phyloP scores from a whole-genome alignment of 345 rosid genomes.

The Zanthoxylum bungeanum region DNA sequence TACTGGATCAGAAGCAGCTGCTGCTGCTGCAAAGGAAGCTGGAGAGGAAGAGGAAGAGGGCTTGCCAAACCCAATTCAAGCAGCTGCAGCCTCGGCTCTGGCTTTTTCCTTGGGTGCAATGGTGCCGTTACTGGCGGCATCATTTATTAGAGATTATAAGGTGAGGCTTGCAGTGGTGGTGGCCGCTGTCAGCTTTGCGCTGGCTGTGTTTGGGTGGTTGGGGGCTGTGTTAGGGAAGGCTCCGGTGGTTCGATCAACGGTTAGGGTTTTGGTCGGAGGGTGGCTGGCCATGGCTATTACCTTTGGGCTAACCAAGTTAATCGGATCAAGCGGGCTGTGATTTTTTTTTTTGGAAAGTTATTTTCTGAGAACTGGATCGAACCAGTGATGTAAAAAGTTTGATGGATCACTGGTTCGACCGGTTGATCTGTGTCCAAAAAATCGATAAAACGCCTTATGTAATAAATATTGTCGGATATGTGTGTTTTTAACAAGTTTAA shows the following conservation, averaged over 20 bases:
- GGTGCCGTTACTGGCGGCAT: slow-evolving; percentile 80
- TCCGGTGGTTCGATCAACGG: slow-evolving; percentile 44
- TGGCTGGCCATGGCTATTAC: slow-evolving; percentile 95
- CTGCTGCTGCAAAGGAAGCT: too few relatives aligned
- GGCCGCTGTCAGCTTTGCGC: slow-evolving; percentile 58
- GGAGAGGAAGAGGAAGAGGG: slow-evolving; percentile 36
- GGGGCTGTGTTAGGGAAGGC: slow-evolving; percentile 85
- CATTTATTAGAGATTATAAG: slow-evolving; percentile 61
- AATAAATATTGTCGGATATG: too few relatives aligned
- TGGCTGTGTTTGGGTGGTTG: slow-evolving; percentile 65
- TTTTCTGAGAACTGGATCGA: too few relatives aligned
- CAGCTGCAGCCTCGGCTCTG: slow-evolving; percentile 81
- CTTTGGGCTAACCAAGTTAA: slow-evolving; percentile 74
- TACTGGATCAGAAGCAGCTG: too few relatives aligned
- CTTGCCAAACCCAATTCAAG: slow-evolving; percentile 78
- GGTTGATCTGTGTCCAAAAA: too few relatives aligned
- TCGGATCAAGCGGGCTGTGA: slow-evolving; percentile 61
- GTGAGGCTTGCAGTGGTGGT: slow-evolving; percentile 60
- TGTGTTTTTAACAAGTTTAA: too few relatives aligned
- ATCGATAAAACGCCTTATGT: too few relatives aligned
- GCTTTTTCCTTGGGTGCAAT: slow-evolving; percentile 81
- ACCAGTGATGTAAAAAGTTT: too few relatives aligned
- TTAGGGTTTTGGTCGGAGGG: slow-evolving; percentile 82
- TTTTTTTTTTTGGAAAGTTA: too few relatives aligned
- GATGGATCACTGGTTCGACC: too few relatives aligned